Base-by-base conservation (phyloP, 164 flowering plant species). In the Stephania japonica region DNA sequence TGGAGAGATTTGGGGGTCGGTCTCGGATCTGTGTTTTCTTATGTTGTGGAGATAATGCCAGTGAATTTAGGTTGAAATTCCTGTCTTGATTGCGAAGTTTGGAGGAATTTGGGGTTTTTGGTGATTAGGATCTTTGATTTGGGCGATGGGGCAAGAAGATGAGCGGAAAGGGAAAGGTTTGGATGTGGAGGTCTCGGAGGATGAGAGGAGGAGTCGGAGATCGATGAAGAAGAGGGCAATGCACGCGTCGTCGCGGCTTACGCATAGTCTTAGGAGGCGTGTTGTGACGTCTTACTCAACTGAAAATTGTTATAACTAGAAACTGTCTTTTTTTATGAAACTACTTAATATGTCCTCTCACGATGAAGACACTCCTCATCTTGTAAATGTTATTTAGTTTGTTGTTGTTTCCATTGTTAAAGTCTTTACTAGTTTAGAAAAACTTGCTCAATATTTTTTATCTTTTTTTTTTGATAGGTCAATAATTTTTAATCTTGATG, bases 141-240 rank as follows among this genome's bases (percentile, higher is more conserved):
- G 70, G 32, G 14, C n/a, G 64, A 59, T 59, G 64, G 64, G 72
- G 68, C 82, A 75, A 59, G 91, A 84, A 63, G 86, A 86, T 24
- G 92, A 82, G 65, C 79, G 77, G 47, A 75, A 42, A 8, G 85
- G 76, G 25, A 76, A 83, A 70, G 38, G 38, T 32, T 76, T 79
- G 21, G 87, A 85, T 70, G 12, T 69, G 12, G 90, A 87, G 80
- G 75, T 69, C 0, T 86, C 85, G 0, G 93, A 88, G 79, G 92
- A 89, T 42, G 94, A 90, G 82, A 85, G 81, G 73, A 76, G 82
- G 73, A 82, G 81, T 26, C 78, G 87, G 71, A 78, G 89, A 83
- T 85, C 88, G 61, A 78, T 89, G 70, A 89, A 77, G 80, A 92
- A 88, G 80, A 90, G 86, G 80, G 90, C 92, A 26, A 83, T 84